Percentiles rank a stretch among this genome's conserved stretches.
Conservation (phyloP, 148 eudicot species). For the Spergularia bocconei region DNA sequence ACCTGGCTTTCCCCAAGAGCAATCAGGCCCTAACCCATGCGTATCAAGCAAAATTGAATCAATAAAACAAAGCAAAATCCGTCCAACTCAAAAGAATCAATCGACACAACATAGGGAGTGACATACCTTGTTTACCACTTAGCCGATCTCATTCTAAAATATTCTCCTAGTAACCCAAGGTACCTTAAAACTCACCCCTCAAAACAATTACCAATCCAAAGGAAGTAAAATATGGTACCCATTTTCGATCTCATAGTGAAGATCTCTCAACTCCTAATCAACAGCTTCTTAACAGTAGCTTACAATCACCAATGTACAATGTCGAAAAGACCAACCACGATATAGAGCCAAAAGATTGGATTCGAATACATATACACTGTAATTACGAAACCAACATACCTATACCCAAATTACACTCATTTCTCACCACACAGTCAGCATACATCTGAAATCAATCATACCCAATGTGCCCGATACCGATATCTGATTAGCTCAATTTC, state of each 20-base stretch:
- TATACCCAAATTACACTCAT: neutral
- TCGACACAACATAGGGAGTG: no score
- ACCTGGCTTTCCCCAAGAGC: no score
- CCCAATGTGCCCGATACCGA: neutral
- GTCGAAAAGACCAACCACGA: neutral
- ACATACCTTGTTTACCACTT: no score
- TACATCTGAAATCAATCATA: neutral
- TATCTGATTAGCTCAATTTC: neutral
- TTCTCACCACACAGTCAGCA: neutral
- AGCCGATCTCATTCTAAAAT: no score
- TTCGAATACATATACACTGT: neutral
- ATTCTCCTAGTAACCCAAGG: no score
- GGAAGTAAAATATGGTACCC: neutral
- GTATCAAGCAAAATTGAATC: no score
- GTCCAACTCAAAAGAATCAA: no score
- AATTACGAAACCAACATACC: neutral
- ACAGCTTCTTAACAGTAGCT: neutral
- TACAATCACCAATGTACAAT: neutral
- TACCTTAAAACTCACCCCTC: neutral
- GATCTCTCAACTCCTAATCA: neutral
- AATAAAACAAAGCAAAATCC: no score
- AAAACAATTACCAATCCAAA: neutral
- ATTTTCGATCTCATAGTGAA: neutral
- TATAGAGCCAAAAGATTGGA: neutral
- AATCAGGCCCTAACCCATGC: no score